Evolutionary conservation across 2,329 filamentous ascomycete genomes (phyloP), one percentile per base, ranked within the genome.

Genomic region (Metarhizium guizhouense): DNA sequence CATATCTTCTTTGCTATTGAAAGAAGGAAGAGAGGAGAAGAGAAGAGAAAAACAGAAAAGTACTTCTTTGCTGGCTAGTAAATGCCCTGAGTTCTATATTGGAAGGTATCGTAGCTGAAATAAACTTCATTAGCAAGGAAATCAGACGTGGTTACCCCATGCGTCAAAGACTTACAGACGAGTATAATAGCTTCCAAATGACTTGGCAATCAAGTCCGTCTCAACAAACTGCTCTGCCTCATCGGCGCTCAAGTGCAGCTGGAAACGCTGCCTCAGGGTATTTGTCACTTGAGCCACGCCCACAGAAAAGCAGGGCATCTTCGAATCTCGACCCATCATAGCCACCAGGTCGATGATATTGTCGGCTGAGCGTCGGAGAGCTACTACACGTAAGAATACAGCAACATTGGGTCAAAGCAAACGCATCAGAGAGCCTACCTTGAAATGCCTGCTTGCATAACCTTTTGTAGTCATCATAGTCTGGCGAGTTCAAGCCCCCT

Each of bases 51-150:
- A 18, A 25, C 25, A 25, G 25, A 4, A 47, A 30, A 48, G 10
- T 29, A 4, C 16, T n/a, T 13, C n/a, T 20, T 20, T 10, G 11
- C 40, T 42, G 11, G 49, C 54, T 81, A 93, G 72, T 93, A 93
- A 72, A 93, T 93, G 62, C 88, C 89, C 72, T 93, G 88, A 40
- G 89, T 92, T 66, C 89, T 83, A 73, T 93, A 93, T 75, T 93
- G 88, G 75, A 91, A 93, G 59, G 87, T 90, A 72, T 91, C 87
- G 66, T 91, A 90, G 72, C 87, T 90, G 47, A n/a, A 3, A 14
- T 38, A 10, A 6, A 16, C 49, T 20, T 48, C 2, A 38, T 32
- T 20, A 36, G 11, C 8, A 50, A 40, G 34, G n/a, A 16, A 11
- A 30, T 6, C 6, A 14, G 6, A 25, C 42, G 18, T 10, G 25